phyloP scores from a whole-genome alignment of 306 rosid species.

The Prunus dulcis region DNA sequence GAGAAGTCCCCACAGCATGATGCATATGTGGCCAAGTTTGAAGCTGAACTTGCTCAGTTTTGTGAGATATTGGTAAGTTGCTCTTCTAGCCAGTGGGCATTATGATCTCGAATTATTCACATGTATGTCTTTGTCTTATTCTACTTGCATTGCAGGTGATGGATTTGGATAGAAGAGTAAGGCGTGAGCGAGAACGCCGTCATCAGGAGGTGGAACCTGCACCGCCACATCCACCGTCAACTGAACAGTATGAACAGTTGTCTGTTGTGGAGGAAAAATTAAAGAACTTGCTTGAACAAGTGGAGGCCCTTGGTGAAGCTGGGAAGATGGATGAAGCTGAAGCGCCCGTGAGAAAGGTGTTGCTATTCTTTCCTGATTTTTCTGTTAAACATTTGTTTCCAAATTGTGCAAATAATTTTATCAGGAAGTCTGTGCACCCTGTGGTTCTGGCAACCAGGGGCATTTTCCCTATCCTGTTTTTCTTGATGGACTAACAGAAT shows the following conservation, averaged over 20 bases:
- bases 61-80: constrained; percentile 76
- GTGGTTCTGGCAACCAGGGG: not conserved
- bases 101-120: not conserved
- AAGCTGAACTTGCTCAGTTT: constrained; percentile 80
- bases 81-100: constrained; percentile 1
- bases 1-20: constrained; percentile 79
- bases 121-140: constrained; percentile 1
- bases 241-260: constrained; percentile 64
- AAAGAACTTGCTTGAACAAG: constrained; percentile 76
- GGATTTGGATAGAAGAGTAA: constrained; percentile 85
- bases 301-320: constrained; percentile 83
- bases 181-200: constrained; percentile 70
- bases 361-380: not conserved
- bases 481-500: not conserved
- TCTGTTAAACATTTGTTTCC: not conserved
- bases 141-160: constrained; percentile 46
- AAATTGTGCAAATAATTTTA: not conserved
- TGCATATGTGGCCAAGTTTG: constrained; percentile 67
- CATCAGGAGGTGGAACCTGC: constrained; percentile 74
- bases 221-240: constrained; percentile 54
- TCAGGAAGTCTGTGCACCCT: not conserved
- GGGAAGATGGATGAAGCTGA: constrained; percentile 91
- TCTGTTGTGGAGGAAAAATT: constrained; percentile 73
- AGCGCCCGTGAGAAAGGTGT: constrained; percentile 76
- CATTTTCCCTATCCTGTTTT: not conserved